Evolutionary conservation across 2,329 filamentous ascomycete genomes (phyloP), one percentile per base, ranked within the genome.

Genomic region (Xylariales sp.): DNA sequence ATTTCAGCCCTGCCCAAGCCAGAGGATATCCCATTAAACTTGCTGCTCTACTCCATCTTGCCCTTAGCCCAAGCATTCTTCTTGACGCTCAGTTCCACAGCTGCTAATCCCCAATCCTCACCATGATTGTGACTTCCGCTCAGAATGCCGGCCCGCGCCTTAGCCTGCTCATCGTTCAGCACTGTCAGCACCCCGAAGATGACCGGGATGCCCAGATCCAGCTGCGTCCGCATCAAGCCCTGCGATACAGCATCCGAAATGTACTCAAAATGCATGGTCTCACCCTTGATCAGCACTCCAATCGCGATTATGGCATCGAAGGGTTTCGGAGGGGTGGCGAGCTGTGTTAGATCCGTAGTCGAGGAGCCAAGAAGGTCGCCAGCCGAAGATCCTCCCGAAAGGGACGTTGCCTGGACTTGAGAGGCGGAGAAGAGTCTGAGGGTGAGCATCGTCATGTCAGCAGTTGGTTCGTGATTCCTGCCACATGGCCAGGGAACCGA

Each of bases 191-290:
- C 72, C 11, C 93, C 91, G 64, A 97, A 95, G 45, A 97, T 79
- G 45, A 98, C 85, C 22, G 93, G 93, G 38, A 95, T 80, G 32
- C 88, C 86, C 8, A 81, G 82, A 62, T 98, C 91, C 42, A 97
- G 73, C 64, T 95, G 89, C 45, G 97, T 82, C 50, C 88, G 82
- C 93, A 98, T 98, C 46, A 98, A 74, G 5, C 88, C 93, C 47
- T 95, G 88, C 44, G 82, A 88, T 5, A 94, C 89, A 29, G 88
- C 80, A 50, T 97, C 93, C 31, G 90, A 78, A 56, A 98, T 98
- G 70, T 98, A 97, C 69, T 98, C 93, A 59, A 98, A 98, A 69
- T 98, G 93, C 89, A 96, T 96, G 5, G 93, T 97, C 68, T 95
- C 87, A 62, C 93, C 93, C 73, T 98, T 98, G 70, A 98, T 96